Evolutionary conservation across 2,329 filamentous ascomycete genomes (phyloP).

Genomic region (Triangularia verruculosa): DNA sequence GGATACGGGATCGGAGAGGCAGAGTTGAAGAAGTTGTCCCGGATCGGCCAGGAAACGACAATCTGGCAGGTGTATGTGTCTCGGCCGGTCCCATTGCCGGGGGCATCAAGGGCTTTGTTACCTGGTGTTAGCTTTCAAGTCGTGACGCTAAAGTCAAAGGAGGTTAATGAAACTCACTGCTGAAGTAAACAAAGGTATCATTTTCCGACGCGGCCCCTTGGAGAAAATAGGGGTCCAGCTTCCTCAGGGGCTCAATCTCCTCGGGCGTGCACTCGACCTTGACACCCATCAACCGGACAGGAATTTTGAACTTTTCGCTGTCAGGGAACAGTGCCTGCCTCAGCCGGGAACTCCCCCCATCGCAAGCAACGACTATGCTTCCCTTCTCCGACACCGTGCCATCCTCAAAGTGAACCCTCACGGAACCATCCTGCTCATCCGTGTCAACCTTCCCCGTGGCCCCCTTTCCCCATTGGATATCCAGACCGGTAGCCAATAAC

Average conservation of each 20-base stretch:
- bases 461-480: conserved; percentile 45
- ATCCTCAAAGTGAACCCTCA: conserved; percentile 47
- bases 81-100: conserved; percentile 37
- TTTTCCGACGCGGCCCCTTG: conserved; percentile 52
- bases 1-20: conserved; percentile 40
- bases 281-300: conserved; percentile 48
- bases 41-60: conserved; percentile 50
- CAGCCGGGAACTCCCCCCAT: conserved; percentile 46
- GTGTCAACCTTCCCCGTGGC: conserved; percentile 33
- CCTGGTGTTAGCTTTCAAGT: background rate
- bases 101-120: conserved; percentile 45
- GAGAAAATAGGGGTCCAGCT: conserved; percentile 53
- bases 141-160: background rate
- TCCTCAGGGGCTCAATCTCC: conserved; percentile 41
- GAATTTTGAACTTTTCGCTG: conserved; percentile 40
- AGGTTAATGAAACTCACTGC: conserved; percentile 34
- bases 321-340: conserved; percentile 39
- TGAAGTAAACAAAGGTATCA: conserved; percentile 52
- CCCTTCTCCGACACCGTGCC: conserved; percentile 39
- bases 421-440: conserved; percentile 28
- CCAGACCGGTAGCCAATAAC: conserved; percentile 44
- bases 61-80: conserved; percentile 46
- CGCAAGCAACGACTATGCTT: conserved; percentile 47
- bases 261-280: conserved; percentile 41
- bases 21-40: conserved; percentile 34